Evolutionary conservation across 75 land plant genomes (phyloP), one percentile per base, ranked within the genome.

Genomic region (Pinus albicaulis): DNA sequence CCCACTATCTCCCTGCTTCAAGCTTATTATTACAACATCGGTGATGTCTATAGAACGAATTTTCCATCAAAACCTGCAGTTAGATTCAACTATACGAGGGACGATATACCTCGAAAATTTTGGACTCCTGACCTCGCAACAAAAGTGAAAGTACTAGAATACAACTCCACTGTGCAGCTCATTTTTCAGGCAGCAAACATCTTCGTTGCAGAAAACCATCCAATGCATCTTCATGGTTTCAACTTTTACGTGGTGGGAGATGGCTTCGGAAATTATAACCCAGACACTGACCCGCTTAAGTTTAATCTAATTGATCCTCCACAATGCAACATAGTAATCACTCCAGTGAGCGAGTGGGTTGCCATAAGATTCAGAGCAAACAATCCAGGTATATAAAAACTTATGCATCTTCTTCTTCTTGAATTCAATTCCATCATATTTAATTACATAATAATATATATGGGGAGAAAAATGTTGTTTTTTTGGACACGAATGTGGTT

Each of bases 291-390:
- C 41, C 87, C 90, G 24, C 17, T 64, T 19, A 78, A 56, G 4
- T 89, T 89, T 78, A 89, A 89, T 78, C 79, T 86, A 7, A 78
- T 78, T 38, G 83, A 89, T 65, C 91, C 91, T 4, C 80, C 80
- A 6, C 68, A 74, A 70, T 59, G 86, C 24, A 86, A 86, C 76
- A 89, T 89, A 0, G 78, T 84, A 22, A 74, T 56, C 19, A 80
- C 87, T 0, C 86, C 86, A 3, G 22, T 55, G 2, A 76, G 80
- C 5, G 91, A 89, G 19, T 89, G 89, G 91, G 76, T 76, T 15
- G 89, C 91, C 11, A 59, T 89, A 52, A 78, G 91, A 15, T 89
- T 86, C 62, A 59, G 28, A 57, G 89, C 91, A 44, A 71, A 71
- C 52, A 86, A 86, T 28, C 85, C 83, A 17, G 82, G 81, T 80